Conservation (phyloP, 257 asterid genomes). For the Petunia axillaris region DNA sequence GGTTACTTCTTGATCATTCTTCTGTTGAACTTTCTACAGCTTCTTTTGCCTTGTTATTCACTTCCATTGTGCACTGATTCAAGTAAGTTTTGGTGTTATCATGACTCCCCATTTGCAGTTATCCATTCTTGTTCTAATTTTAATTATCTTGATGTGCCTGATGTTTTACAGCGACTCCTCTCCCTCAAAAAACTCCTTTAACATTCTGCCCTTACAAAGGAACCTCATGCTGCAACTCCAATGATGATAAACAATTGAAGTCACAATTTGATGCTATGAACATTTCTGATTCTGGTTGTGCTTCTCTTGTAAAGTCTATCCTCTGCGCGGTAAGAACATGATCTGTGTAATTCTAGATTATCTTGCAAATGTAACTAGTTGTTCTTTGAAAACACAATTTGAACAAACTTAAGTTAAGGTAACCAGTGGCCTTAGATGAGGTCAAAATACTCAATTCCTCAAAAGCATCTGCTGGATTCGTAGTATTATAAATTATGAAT, state of each 20-base stretch:
- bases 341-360: neutral
- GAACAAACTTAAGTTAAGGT: neutral
- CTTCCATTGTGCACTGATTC: slow-evolving; percentile 73
- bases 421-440: neutral
- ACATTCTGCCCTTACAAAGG: slow-evolving; percentile 75
- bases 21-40: slow-evolving; percentile 51
- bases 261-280: slow-evolving; percentile 61
- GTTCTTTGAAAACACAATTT: neutral
- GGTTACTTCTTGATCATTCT: slow-evolving; percentile 36
- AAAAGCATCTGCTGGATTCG: neutral
- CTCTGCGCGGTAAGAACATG: slow-evolving; percentile 68
- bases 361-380: neutral
- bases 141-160: slow-evolving; percentile 9
- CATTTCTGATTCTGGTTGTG: slow-evolving; percentile 68
- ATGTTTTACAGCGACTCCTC: slow-evolving; percentile 62
- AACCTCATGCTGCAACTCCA: slow-evolving; percentile 64
- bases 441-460: neutral
- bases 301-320: slow-evolving; percentile 72
- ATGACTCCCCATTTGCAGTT: slow-evolving; percentile 26
- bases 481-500: neutral
- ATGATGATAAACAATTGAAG: slow-evolving; percentile 56
- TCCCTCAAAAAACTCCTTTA: slow-evolving; percentile 44
- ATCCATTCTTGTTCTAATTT: neutral
- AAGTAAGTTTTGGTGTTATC: slow-evolving; percentile 45
- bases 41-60: slow-evolving; percentile 54